Evolutionary conservation across 805 yeast genomes (phyloP), one percentile per base, ranked within the genome.

Genomic region (Metschnikowia sp.): DNA sequence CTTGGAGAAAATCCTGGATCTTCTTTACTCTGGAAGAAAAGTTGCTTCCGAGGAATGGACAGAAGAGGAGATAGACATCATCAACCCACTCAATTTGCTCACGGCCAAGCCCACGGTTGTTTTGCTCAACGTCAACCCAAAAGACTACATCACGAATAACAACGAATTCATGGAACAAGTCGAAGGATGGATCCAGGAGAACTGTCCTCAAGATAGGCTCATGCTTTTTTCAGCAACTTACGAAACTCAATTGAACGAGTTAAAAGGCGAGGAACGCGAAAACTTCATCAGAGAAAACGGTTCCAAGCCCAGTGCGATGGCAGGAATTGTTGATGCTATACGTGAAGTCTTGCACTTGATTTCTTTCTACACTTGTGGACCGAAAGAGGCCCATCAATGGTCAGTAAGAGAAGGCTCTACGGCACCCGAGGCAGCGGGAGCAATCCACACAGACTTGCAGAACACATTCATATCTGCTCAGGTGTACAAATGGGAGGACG

Each of bases 351-450:
- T 55, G 10, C 49, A 48, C 56, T 82, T 94, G 68, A 90, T 91
- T 56, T 89, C 97, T 45, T 94, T 85, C 77, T 94, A 89, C 80
- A 94, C 99, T 32, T 85, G 94, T 65, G 99, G 99, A 58, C 86
- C 96, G 36, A 88, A 88, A 53, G 99, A 94, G 74, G 96, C 91
- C 42, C 86, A 97, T 69, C 97, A 95, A 71, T 94, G 99, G 99
- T 94, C 99, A 32, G 83, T 94, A 54, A 83, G 98, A 72, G 75
- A 77, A 58, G 95, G 95, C 59, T 86, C 92, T 40, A 84, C 88
- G 59, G 97, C 97, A 45, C 99, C 99, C n/a, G 90, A 87, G 63
- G 98, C 99, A 39, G 99, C 99, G 19, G 98, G 97, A 66, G 96
- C 94, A 39, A 92, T 92, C 61, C 99, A 94, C 70, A 87, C 91